A percentile compares a stretch with the other conserved stretches of the same genome.
Conservation (phyloP, 2,329 filamentous ascomycete genomes). For the Colletotrichum higginsianum region DNA sequence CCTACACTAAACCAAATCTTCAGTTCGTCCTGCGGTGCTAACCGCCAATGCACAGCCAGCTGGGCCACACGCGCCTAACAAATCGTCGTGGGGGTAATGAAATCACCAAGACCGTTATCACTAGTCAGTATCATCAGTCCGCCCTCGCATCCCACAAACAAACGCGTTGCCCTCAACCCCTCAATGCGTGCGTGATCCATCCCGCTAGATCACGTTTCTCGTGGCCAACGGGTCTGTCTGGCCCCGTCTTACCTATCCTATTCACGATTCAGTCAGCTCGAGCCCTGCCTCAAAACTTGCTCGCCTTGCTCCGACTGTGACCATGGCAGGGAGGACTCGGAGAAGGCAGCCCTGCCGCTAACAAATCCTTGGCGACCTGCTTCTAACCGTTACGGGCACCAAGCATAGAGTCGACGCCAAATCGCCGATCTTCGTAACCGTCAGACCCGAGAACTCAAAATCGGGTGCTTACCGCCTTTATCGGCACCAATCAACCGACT, state of each 20-base stretch:
- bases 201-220: constrained; percentile 69
- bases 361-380: constrained; percentile 21
- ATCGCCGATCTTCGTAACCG: constrained; percentile 36
- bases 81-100: constrained; percentile 7
- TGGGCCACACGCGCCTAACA: constrained; percentile 3
- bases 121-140: neutral
- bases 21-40: constrained; percentile 16
- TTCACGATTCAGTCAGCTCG: constrained; percentile 25
- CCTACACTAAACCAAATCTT: constrained; percentile 12
- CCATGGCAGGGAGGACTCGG: neutral
- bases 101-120: constrained; percentile 29
- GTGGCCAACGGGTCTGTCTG: constrained; percentile 80
- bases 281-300: constrained; percentile 17
- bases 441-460: constrained; percentile 14
- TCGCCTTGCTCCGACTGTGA: neutral
- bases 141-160: constrained; percentile 74
- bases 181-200: constrained; percentile 79
- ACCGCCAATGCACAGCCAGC: constrained; percentile 5
- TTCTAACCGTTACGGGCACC: constrained; percentile 20
- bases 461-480: constrained; percentile 63
- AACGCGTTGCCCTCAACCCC: constrained; percentile 77
- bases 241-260: constrained; percentile 70
- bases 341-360: constrained; percentile 18
- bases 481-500: constrained; percentile 66
- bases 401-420: constrained; percentile 18